Evolutionary conservation across 768 basidiomycete genomes (phyloP).

Genomic region (Auricularia sp.): DNA sequence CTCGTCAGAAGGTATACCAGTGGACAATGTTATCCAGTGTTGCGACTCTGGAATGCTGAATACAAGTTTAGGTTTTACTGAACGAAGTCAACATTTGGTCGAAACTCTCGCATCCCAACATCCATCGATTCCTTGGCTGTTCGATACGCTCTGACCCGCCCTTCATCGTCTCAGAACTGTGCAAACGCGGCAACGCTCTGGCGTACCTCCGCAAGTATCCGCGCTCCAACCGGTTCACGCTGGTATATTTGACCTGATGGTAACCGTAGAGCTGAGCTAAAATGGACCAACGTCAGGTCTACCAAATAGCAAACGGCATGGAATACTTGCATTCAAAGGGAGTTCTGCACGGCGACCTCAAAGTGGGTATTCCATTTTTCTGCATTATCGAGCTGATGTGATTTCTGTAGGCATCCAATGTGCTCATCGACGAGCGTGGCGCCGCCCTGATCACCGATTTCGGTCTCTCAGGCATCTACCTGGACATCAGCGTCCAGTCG

Average conservation of each 20-base stretch:
- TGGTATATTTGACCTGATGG: not conserved
- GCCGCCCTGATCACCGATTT: not conserved
- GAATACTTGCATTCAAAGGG: constrained; percentile 60
- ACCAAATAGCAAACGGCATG: constrained; percentile 75
- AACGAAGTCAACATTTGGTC: constrained; percentile 68
- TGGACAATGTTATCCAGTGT: constrained; percentile 27
- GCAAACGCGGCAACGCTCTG: constrained; percentile 53
- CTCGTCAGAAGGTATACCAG: constrained; percentile 5
- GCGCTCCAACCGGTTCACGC: constrained; percentile 13
- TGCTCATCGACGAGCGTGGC: not conserved
- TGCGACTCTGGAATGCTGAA: constrained; percentile 29
- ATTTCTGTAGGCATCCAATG: not conserved
- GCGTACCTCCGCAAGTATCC: constrained; percentile 37
- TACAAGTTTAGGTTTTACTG: constrained; percentile 47
- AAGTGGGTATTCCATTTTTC: constrained; percentile 32
- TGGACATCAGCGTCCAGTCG: not conserved
- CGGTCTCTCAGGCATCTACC: not conserved
- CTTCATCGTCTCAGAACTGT: constrained; percentile 73
- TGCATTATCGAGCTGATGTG: not conserved
- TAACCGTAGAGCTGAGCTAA: not conserved
- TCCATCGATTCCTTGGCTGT: constrained; percentile 66
- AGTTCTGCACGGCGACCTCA: constrained; percentile 73
- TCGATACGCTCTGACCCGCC: constrained; percentile 58
- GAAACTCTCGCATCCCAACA: constrained; percentile 41
- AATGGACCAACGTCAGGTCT: constrained; percentile 24